Percentiles rank a stretch among this genome's conserved stretches.
Evolutionary conservation across 2,329 filamentous ascomycete genomes (phyloP).

Genomic region (Aspergillus sp.): DNA sequence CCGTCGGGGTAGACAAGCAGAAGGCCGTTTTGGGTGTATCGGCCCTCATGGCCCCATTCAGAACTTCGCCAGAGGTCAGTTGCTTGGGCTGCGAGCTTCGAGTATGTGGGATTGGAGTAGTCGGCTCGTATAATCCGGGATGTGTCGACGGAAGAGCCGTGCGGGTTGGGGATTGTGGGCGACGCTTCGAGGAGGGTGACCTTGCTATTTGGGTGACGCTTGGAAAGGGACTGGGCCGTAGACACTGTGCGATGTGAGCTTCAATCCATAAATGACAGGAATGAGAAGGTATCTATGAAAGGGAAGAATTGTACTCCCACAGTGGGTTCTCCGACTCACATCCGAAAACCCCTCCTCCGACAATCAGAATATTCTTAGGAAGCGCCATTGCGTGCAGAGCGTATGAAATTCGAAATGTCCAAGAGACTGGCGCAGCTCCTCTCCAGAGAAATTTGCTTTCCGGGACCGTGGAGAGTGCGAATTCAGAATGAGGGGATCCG

Average conservation of each 20-base stretch:
- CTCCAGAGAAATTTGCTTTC: background rate
- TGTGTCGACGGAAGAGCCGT: constrained; percentile 60
- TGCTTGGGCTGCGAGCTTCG: constrained; percentile 69
- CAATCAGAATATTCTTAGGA: constrained; percentile 40
- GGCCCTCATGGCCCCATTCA: constrained; percentile 44
- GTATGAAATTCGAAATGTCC: background rate
- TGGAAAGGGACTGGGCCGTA: constrained; percentile 69
- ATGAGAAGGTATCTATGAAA: background rate
- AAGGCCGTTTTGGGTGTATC: constrained; percentile 47
- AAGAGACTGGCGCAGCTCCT: background rate
- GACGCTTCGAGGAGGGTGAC: constrained; percentile 61
- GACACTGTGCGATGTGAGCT: constrained; percentile 46
- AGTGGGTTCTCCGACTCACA: constrained; percentile 30
- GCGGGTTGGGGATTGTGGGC: constrained; percentile 56
- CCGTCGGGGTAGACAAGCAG: constrained; percentile 39
- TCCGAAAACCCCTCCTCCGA: constrained; percentile 46
- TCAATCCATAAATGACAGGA: background rate
- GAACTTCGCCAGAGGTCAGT: constrained; percentile 64
- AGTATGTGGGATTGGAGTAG: constrained; percentile 78
- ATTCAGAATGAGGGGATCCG: background rate
- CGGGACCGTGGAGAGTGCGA: background rate
- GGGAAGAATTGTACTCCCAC: background rate
- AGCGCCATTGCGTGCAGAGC: constrained; percentile 21
- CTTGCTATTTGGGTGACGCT: constrained; percentile 52
- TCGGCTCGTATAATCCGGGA: constrained; percentile 69